Percentiles rank a stretch among this genome's conserved stretches.
phyloP scores from a whole-genome alignment of 306 rosid species.

The Geum urbanum region DNA sequence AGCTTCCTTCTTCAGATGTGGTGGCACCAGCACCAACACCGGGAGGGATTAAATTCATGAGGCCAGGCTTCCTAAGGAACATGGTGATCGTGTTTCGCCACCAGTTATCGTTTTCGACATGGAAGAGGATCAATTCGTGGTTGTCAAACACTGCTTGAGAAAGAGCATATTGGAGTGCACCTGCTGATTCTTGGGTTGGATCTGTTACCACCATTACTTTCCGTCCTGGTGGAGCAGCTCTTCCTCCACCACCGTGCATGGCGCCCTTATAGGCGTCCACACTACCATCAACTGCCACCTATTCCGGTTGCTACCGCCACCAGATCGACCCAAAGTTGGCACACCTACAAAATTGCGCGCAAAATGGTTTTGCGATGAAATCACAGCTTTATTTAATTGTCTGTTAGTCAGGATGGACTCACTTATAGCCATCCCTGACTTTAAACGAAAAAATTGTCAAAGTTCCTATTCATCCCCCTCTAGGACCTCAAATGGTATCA shows the following conservation, averaged over 20 bases:
- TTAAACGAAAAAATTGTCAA: no score
- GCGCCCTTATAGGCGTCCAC: not conserved
- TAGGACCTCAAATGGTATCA: no score
- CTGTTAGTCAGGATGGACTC: no score
- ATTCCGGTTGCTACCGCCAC: not conserved
- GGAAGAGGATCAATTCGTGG: slow-evolving; percentile 72
- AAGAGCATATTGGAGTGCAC: slow-evolving; percentile 65
- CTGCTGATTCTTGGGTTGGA: slow-evolving; percentile 65
- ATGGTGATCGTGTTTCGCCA: slow-evolving; percentile 48
- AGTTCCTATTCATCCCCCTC: no score
- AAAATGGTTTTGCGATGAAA: slow-evolving; percentile 11
- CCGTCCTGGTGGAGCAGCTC: slow-evolving; percentile 10
- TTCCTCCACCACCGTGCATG: slow-evolving; percentile 36
- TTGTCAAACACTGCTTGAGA: slow-evolving; percentile 50
- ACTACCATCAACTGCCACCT: slow-evolving; percentile 12
- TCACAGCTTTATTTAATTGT: not conserved
- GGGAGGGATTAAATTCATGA: slow-evolving; percentile 16
- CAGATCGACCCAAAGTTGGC: slow-evolving; percentile 11
- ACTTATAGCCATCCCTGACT: no score
- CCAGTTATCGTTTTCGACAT: slow-evolving; percentile 42
- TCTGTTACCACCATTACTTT: slow-evolving; percentile 74
- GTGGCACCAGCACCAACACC: not conserved
- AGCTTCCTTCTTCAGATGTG: slow-evolving; percentile 27
- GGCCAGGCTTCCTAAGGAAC: slow-evolving; percentile 52
- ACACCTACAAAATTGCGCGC: not conserved